Conservation (phyloP, 2,329 filamentous ascomycete genomes). For the Trichoderma koningiopsis region DNA sequence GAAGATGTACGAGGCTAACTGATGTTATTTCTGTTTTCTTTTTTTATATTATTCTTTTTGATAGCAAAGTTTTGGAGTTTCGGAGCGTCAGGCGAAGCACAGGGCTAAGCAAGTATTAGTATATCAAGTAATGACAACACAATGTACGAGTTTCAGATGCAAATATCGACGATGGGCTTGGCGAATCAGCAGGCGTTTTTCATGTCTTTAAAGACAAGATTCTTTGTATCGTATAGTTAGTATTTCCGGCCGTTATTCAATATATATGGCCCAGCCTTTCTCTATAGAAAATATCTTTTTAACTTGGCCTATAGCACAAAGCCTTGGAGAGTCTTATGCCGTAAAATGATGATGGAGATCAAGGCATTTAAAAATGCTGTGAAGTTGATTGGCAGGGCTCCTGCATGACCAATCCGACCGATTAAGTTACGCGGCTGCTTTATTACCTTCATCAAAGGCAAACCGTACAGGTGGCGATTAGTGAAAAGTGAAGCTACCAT, state of each 20-base stretch:
- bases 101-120: not conserved
- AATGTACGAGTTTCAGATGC: not conserved
- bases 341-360: no score
- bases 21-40: not conserved
- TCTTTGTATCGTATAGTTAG: not conserved
- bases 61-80: not conserved
- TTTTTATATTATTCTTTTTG: not conserved
- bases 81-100: not conserved
- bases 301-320: not conserved
- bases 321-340: no score
- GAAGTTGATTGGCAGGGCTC: no score
- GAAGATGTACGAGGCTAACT: conserved; percentile 42
- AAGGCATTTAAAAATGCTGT: no score
- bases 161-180: not conserved
- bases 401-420: no score
- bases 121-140: not conserved
- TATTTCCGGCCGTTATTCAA: not conserved
- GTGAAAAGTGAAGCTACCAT: no score
- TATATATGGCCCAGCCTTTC: not conserved
- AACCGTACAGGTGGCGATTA: no score
- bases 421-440: no score
- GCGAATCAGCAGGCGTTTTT: not conserved
- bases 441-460: no score
- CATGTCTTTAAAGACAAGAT: not conserved
- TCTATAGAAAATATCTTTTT: not conserved